Base-by-base conservation (phyloP, 2,329 filamentous ascomycete species). In the Gnomoniopsis smithogilvyi region DNA sequence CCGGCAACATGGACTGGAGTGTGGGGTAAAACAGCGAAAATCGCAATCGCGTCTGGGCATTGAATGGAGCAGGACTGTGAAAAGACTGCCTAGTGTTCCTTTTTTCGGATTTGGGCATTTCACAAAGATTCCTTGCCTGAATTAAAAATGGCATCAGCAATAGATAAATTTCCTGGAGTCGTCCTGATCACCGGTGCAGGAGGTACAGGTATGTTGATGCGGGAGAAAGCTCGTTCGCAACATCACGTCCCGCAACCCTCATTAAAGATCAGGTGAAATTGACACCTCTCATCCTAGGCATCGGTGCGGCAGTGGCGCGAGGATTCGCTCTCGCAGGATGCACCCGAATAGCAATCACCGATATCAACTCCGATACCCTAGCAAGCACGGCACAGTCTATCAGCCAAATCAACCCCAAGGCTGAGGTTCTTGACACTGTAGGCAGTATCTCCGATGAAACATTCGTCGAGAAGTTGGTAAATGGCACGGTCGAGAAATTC, bases 301-400 rank as follows among this genome's bases (percentile, higher is more conserved):
- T 85, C 61, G 83, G 82, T 2, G 78, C 78, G 2, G 81, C 81
- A 1, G 77, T 82, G 2, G 78, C 78, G 11, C 76, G 69, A 58
- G 79, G 75, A 0, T 83, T 86, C 65, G 80, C 75, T 1, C 69
- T 67, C 2, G 76, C 77, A 0, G 81, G 82, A 14, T 83, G 81
- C 66, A 67, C 74, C 0, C 71, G 70, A n/a, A 73, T 85, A 14
- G 80, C 78, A 49, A 80, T 86, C 52, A 83, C 81, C 14, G 82
- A 85, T 63, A 70, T 83, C 56, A 76, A 80, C 61, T 66, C 64
- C 2, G 64, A 64, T 1, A 72, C 78, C 0, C 69, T 81, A 6
- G 64, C 74, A 3, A 64, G 71, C 21, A 76, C 76, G 1, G 65
- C 68, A 22, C 64, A 71, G 19, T 66, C 70, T 4, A 62, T 79